These are phyloP conservation scores for Arachis stenosperma DNA, from an alignment of 306 rosid species.

Conservation along the genomic window DNA sequence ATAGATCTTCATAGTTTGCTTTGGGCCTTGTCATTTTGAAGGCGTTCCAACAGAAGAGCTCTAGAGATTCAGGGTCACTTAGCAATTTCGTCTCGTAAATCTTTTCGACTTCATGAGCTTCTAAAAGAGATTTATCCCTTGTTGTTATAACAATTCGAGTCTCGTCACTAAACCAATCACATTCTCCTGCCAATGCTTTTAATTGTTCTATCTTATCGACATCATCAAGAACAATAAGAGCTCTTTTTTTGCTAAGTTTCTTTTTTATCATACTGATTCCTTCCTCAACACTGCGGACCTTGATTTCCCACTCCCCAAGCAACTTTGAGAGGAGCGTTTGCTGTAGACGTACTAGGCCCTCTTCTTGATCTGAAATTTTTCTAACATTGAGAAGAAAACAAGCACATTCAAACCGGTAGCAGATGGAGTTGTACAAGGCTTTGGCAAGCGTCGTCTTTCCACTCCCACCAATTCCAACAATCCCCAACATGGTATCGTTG, in stretches of 20 bases:
- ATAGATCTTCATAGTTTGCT: background rate
- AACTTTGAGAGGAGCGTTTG: slow-evolving; percentile 8
- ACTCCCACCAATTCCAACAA: slow-evolving; percentile 23
- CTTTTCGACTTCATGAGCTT: background rate
- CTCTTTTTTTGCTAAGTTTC: background rate
- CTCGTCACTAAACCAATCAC: slow-evolving; percentile 33
- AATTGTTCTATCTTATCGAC: background rate
- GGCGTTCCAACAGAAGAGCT: slow-evolving; percentile 26
- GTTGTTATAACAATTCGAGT: slow-evolving; percentile 35
- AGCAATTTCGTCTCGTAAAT: slow-evolving; percentile 15
- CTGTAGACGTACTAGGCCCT: slow-evolving; percentile 17
- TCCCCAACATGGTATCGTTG: slow-evolving; percentile 22
- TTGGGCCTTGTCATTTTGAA: background rate
- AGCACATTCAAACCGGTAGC: slow-evolving; percentile 19
- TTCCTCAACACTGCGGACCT: background rate
- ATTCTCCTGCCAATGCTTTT: slow-evolving; percentile 20
- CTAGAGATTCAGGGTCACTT: slow-evolving; percentile 1
- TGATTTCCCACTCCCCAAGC: background rate
- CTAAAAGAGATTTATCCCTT: slow-evolving; percentile 21
- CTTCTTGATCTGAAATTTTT: slow-evolving; percentile 7
- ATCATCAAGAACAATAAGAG: slow-evolving; percentile 41
- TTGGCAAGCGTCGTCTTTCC: slow-evolving; percentile 39
- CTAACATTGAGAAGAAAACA: slow-evolving; percentile 28
- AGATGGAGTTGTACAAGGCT: slow-evolving; percentile 23
- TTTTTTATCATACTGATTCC: slow-evolving; percentile 11